Percentiles rank a stretch among this genome's conserved stretches.
Conservation (phyloP, 2,329 filamentous ascomycete genomes). For the Colletotrichum eleusines region DNA sequence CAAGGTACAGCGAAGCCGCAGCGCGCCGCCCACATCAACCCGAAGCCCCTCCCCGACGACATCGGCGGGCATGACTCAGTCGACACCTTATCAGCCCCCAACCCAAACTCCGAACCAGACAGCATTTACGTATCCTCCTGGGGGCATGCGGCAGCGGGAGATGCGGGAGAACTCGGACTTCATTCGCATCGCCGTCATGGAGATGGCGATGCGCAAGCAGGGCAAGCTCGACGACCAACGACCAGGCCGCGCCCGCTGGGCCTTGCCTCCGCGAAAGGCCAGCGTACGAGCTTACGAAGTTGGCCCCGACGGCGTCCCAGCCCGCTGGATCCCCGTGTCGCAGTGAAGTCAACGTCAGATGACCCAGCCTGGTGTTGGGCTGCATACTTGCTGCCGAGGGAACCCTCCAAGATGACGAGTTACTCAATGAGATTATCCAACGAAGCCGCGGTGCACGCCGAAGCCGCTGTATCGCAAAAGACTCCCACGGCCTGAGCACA, state of each 20-base stretch:
- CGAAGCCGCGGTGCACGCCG: constrained; percentile 12
- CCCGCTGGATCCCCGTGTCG: constrained; percentile 65
- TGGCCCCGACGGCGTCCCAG: constrained; percentile 68
- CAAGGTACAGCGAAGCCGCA: constrained; percentile 66
- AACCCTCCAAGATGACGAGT: constrained; percentile 5
- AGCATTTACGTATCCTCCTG: constrained; percentile 55
- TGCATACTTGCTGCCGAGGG: not conserved
- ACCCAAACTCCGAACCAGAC: constrained; percentile 50
- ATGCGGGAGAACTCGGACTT: constrained; percentile 79
- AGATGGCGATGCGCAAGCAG: constrained; percentile 76
- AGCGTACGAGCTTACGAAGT: constrained; percentile 67
- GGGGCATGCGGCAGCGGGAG: constrained; percentile 71
- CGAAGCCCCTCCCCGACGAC: constrained; percentile 51
- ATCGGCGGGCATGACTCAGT: constrained; percentile 49
- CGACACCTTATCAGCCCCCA: constrained; percentile 47
- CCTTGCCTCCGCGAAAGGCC: constrained; percentile 73
- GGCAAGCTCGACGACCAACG: constrained; percentile 75
- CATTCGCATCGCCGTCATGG: constrained; percentile 77
- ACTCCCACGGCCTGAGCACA: constrained; percentile 25
- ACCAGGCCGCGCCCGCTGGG: constrained; percentile 76
- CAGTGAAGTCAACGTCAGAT: constrained; percentile 33
- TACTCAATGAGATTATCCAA: not conserved
- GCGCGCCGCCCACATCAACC: constrained; percentile 49
- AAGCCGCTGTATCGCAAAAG: constrained; percentile 23
- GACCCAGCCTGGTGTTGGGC: constrained; percentile 2